Evolutionary conservation across 192 early-diverging fungal genomes (phyloP).

Genomic region (Coemansia sp.): DNA sequence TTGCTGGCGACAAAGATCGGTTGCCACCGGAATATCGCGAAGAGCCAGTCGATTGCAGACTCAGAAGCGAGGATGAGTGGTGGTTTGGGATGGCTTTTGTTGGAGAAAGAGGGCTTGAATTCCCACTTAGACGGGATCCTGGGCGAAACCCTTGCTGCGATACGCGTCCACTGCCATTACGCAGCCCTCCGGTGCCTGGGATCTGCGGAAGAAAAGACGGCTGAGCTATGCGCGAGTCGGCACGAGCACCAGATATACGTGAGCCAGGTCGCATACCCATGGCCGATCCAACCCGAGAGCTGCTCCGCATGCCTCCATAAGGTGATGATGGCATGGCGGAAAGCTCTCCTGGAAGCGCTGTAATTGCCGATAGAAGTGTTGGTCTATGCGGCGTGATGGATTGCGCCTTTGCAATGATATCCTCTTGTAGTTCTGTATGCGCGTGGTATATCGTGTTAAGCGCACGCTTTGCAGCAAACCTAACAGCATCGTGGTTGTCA

Average conservation of each 20-base stretch:
- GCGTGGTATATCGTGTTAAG: slow-evolving; percentile 49
- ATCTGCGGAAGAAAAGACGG: slow-evolving; percentile 26
- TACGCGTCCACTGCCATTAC: slow-evolving; percentile 29
- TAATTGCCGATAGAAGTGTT: slow-evolving; percentile 41
- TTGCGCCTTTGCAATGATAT: slow-evolving; percentile 34
- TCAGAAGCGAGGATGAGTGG: slow-evolving; percentile 12
- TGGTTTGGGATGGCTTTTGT: slow-evolving; percentile 13
- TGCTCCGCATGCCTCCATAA: slow-evolving; percentile 41
- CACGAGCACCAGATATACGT: slow-evolving; percentile 28
- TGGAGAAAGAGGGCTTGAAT: slow-evolving; percentile 27
- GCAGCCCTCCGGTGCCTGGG: slow-evolving; percentile 10
- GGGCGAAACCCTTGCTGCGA: slow-evolving; percentile 43
- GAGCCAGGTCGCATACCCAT: slow-evolving; percentile 36
- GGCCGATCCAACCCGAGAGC: slow-evolving; percentile 36
- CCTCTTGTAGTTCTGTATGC: slow-evolving; percentile 43
- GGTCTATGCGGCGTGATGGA: slow-evolving; percentile 23
- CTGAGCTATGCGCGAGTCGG: slow-evolving; percentile 32
- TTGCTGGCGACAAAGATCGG: slow-evolving; percentile 7
- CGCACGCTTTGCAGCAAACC: slow-evolving; percentile 47
- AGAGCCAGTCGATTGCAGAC: slow-evolving; percentile 5
- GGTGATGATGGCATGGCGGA: slow-evolving; percentile 38
- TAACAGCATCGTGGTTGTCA: slow-evolving; percentile 53
- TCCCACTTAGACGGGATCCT: slow-evolving; percentile 34
- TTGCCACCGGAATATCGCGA: neutral
- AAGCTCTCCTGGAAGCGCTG: slow-evolving; percentile 43